Conservation (phyloP, 176 grass and related monocot species). For the Hsuehochloa calcarea region DNA sequence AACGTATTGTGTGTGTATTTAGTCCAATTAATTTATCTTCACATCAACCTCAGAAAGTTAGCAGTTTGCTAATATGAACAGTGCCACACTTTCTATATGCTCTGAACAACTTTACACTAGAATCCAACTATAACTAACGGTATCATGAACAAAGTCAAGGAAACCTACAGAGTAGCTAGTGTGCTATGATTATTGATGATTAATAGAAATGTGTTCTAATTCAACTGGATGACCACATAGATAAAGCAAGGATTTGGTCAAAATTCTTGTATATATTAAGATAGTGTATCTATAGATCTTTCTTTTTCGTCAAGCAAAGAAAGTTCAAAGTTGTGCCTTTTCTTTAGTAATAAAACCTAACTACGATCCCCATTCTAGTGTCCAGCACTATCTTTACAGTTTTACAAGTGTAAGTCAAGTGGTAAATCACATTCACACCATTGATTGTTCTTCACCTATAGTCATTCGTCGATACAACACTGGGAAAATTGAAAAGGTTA, state of each 20-base stretch:
- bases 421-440: not conserved
- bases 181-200: constrained; percentile 36
- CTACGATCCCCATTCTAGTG: not conserved
- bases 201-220: constrained; percentile 32
- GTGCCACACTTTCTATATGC: constrained; percentile 20
- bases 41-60: not conserved
- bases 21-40: not conserved
- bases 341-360: constrained; percentile 27
- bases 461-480: not conserved
- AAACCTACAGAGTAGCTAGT: constrained; percentile 44
- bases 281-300: constrained; percentile 30
- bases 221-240: constrained; percentile 2
- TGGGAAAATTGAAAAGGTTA: not conserved
- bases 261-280: constrained; percentile 7
- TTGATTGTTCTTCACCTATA: not conserved
- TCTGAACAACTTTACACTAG: constrained; percentile 25
- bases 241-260: constrained; percentile 28
- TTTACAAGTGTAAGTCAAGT: not conserved
- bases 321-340: constrained; percentile 22
- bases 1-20: not conserved
- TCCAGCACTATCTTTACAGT: not conserved
- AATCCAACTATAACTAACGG: constrained; percentile 48
- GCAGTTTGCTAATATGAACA: constrained; percentile 30
- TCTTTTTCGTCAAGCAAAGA: constrained; percentile 51
- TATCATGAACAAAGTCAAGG: constrained; percentile 45